These are phyloP conservation scores for Ophiostoma pallidulum DNA, from an alignment of 2,329 filamentous ascomycete species.

Conservation along the genomic window DNA sequence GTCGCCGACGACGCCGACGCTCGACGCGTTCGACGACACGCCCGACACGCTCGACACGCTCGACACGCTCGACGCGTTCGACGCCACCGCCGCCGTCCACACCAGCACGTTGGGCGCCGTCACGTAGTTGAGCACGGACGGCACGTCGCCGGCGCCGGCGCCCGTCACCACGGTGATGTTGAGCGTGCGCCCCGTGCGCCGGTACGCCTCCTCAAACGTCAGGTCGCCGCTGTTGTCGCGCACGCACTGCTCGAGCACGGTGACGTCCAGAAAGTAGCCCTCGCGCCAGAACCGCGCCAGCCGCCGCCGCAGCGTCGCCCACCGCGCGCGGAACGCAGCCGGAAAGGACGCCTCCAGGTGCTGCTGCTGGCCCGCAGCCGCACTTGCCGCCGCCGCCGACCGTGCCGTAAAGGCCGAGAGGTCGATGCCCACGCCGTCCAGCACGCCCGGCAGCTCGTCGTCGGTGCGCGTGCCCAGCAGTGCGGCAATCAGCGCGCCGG, in stretches of 20 bases:
- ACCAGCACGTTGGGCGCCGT: conserved; percentile 90
- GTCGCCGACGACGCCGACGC: conserved; percentile 24
- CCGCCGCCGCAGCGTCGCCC: conserved; percentile 56
- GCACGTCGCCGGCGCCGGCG: conserved; percentile 61
- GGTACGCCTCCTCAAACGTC: conserved; percentile 89
- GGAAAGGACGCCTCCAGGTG: background rate
- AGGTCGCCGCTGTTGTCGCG: conserved; percentile 77
- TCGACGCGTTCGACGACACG: too few species aligned
- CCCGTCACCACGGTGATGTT: conserved; percentile 85
- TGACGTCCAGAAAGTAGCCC: conserved; percentile 76
- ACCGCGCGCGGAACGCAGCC: conserved; percentile 15
- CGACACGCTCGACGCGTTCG: too few species aligned
- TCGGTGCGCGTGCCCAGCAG: conserved; percentile 81
- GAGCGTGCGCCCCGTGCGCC: conserved; percentile 72
- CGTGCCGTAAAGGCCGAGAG: conserved; percentile 60
- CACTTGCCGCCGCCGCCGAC: too few species aligned
- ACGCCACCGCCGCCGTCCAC: conserved; percentile 69
- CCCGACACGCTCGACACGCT: too few species aligned
- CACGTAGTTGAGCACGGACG: conserved; percentile 81
- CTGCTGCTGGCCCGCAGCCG: background rate
- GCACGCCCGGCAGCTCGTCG: conserved; percentile 67
- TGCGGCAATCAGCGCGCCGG: conserved; percentile 80
- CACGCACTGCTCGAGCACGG: conserved; percentile 74
- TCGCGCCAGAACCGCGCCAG: conserved; percentile 60
- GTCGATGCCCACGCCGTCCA: conserved; percentile 74